phyloP scores from a whole-genome alignment of 1,139 yeast genomes.

The Yamadazyma epiphylla region DNA sequence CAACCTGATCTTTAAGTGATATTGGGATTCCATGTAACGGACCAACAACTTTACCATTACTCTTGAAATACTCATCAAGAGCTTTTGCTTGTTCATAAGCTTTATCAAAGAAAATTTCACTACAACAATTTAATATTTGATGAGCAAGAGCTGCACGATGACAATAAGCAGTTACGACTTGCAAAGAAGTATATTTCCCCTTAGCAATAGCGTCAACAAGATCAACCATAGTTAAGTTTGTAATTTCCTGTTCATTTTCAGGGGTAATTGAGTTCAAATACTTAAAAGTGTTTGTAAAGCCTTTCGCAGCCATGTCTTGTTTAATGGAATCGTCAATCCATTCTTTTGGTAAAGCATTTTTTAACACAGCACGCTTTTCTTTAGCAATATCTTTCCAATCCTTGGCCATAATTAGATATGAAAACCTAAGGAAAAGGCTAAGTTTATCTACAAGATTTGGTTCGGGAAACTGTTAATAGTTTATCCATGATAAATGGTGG shows the following conservation, averaged over 20 bases:
- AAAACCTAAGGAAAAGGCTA: too few species aligned
- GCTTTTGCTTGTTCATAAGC: conserved; percentile 25
- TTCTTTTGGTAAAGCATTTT: conserved; percentile 18
- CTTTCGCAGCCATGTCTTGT: conserved; percentile 7
- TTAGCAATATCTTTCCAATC: conserved; percentile 15
- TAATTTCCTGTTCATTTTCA: conserved; percentile 14
- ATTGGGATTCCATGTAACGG: conserved; percentile 70
- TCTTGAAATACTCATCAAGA: conserved; percentile 32
- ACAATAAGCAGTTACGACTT: conserved; percentile 6
- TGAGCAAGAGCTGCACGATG: conserved; percentile 40
- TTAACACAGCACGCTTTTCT: conserved; percentile 13
- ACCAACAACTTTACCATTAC: conserved; percentile 39
- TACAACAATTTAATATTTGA: conserved; percentile 33
- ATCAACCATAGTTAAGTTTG: conserved; percentile 8
- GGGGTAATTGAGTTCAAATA: conserved; percentile 15
- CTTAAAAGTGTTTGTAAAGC: conserved; percentile 7
- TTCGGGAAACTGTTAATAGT: too few species aligned
- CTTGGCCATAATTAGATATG: conserved; percentile 5
- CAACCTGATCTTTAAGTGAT: conserved; percentile 52
- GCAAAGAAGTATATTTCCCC: conserved; percentile 3
- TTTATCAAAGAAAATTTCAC: conserved; percentile 27
- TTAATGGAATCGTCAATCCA: conserved; percentile 13
- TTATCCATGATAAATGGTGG: too few species aligned
- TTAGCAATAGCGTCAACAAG: conserved; percentile 3
- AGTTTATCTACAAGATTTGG: not conserved